These are phyloP conservation scores for Hypoxylon sp. DNA, from an alignment of 2,329 filamentous ascomycete genomes.

Conservation along the genomic window DNA sequence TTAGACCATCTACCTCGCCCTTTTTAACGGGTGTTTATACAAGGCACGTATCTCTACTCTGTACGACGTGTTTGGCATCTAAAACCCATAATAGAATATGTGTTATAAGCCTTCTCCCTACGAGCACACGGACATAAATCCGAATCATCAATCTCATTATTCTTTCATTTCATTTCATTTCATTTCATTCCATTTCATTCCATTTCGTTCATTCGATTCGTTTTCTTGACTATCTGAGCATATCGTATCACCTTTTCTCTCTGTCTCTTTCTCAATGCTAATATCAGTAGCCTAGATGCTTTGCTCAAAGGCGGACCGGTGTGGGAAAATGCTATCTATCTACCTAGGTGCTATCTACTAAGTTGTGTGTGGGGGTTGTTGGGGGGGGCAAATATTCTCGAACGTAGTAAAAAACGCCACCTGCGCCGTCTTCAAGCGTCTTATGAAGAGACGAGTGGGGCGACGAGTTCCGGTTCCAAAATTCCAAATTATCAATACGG, in stretches of 20 bases:
- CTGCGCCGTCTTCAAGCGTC: not conserved
- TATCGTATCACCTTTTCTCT: not conserved
- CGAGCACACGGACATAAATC: not conserved
- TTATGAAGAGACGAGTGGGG: not conserved
- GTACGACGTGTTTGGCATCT: no score
- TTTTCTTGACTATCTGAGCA: constrained; percentile 4
- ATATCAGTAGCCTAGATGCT: constrained; percentile 20
- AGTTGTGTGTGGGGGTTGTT: not conserved
- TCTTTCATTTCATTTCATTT: not conserved
- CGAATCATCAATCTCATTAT: not conserved
- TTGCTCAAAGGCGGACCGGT: constrained; percentile 1
- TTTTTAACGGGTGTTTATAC: no score
- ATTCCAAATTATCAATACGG: constrained; percentile 25
- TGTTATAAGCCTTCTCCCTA: not conserved
- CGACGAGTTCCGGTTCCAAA: constrained; percentile 11
- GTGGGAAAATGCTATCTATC: constrained; percentile 38
- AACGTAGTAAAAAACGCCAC: constrained; percentile 37
- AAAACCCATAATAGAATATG: not conserved
- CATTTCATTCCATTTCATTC: not conserved
- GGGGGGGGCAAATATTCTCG: constrained; percentile 10
- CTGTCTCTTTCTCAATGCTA: not conserved
- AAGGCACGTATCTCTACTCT: no score
- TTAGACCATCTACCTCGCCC: no score
- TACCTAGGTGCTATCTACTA: constrained; percentile 46
- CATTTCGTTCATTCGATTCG: constrained; percentile 4